Base-by-base conservation (phyloP, 345 rosid species). In the Stellera chamaejasme region DNA sequence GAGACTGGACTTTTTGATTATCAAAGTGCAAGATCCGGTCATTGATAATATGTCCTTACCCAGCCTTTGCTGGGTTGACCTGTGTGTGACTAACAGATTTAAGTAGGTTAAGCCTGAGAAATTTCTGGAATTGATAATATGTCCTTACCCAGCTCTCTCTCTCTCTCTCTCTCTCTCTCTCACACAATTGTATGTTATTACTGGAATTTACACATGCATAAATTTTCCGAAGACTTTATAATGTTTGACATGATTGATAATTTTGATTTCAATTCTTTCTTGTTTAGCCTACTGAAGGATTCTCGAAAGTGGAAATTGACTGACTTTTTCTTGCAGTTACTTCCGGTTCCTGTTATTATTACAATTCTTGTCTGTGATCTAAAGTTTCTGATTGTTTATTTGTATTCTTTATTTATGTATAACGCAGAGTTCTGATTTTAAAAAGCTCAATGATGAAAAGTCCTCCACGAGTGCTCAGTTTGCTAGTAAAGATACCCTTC, bases 381-480 rank as follows among this genome's bases (percentile, higher is more conserved):
- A 56, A 14, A 5, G 39, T 2, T 32, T 5, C 48, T 32, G 6
- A 28, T 52, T 54, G 2, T 0, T 55, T 41, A 16, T 10, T 6
- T 3, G 45, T 42, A 5, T 32, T 32, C 52, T 42, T 55, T 57
- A 55, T 39, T 39, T 26, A 4, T n/a, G 10, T 65, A 49, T 41
- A 47, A 55, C 53, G 62, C 82, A 89, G 97, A 86, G 83, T 75
- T 83, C 85, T 66, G 96, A 88, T 66, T 81, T 85, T 54, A 88
- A 83, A 81, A 85, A 81, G 72, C 79, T 85, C 58, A 85, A 85
- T 47, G 97, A 89, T 75, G 97, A 89, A 64, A 85, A 86, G 72
- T 87, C 91, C 50, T 83, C 90, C 57, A 78, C 83, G 97, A 89
- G 95, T 59, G 97, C 97, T 69, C 95, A 89, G 73, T 89, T 89